phyloP scores from a whole-genome alignment of 1,284 basidiomycete species.

The Serendipita sp. region DNA sequence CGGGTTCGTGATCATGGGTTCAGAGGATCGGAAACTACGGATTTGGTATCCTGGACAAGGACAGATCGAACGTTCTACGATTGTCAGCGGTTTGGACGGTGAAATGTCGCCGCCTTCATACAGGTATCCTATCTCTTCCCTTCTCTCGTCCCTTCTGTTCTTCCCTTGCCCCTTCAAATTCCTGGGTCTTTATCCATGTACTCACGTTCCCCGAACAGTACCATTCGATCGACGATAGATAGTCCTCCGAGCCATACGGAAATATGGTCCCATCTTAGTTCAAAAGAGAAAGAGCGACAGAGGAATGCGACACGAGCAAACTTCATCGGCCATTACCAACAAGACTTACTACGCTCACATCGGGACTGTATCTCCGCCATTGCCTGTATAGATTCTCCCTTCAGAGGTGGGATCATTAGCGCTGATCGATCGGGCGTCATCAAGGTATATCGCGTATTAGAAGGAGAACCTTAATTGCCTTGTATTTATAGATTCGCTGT shows the following conservation, averaged over 20 bases:
- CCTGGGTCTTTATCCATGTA: neutral
- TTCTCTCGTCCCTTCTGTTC: neutral
- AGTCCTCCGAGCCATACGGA: slow-evolving; percentile 39
- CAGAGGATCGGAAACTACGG: slow-evolving; percentile 66
- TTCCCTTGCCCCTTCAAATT: neutral
- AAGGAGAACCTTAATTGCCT: neutral
- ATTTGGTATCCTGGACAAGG: slow-evolving; percentile 63
- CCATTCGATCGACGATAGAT: slow-evolving; percentile 3
- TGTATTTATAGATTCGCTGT: no score
- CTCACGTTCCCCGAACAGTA: slow-evolving; percentile 9
- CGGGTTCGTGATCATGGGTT: slow-evolving; percentile 70
- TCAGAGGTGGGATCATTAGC: slow-evolving; percentile 73
- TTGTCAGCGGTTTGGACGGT: slow-evolving; percentile 56
- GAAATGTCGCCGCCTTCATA: slow-evolving; percentile 45
- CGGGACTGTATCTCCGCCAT: slow-evolving; percentile 74
- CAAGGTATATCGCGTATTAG: slow-evolving; percentile 60
- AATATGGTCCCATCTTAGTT: slow-evolving; percentile 40
- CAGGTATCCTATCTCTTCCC: slow-evolving; percentile 30
- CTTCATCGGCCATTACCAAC: slow-evolving; percentile 65
- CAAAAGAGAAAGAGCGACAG: slow-evolving; percentile 41
- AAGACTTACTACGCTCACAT: slow-evolving; percentile 61
- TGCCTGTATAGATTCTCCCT: slow-evolving; percentile 72
- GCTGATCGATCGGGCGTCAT: slow-evolving; percentile 70
- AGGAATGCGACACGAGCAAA: slow-evolving; percentile 54
- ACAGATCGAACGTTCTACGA: slow-evolving; percentile 48